Evolutionary conservation across 495 filamentous ascomycete species (phyloP), one percentile per base, ranked within the genome.

Genomic region (Talaromyces adpressus): DNA sequence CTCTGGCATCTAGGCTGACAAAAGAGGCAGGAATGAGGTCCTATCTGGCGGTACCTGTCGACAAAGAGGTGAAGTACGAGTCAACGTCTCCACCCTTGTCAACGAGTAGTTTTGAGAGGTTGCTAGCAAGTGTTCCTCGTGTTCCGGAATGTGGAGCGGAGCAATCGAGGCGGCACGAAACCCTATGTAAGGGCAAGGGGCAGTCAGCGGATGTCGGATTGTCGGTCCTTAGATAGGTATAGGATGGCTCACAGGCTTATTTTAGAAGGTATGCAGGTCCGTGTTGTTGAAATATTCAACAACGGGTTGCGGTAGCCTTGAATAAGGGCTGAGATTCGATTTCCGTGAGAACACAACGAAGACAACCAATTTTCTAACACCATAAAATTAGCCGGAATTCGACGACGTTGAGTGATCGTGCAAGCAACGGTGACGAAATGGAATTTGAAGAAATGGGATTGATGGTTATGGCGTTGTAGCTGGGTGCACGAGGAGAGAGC

Each of bases 81-180:
- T 79, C 77, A 88, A 88, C 85, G 85, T 83, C 83, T 88, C 86
- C 85, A 82, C 85, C 83, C 78, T 73, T 79, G 78, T 76, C 75
- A 78, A 69, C 68, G 57, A 62, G 64, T 52, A 57, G 52, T 63
- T 20, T 58, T 47, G 39, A 61, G 64, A 64, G 63, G 59, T 67
- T 63, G 68, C 62, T 65, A 63, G 71, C 70, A 66, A 67, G 62
- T 66, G 75, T 68, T 62, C 60, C 62, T 63, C 62, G 66, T 69
- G 64, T 76, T 81, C 77, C 72, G 81, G 82, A 82, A 84, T 83
- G 81, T 84, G 81, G 82, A 70, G 76, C 74, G 64, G 67, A 70
- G 76, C 74, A 65, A 66, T 63, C 75, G 71, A 62, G 71, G 67
- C 68, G 77, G 71, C 69, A 70, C 74, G 72, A 69, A 76, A 77